Evolutionary conservation across 2,329 filamentous ascomycete genomes (phyloP).

Genomic region (Fusarium avenaceum): DNA sequence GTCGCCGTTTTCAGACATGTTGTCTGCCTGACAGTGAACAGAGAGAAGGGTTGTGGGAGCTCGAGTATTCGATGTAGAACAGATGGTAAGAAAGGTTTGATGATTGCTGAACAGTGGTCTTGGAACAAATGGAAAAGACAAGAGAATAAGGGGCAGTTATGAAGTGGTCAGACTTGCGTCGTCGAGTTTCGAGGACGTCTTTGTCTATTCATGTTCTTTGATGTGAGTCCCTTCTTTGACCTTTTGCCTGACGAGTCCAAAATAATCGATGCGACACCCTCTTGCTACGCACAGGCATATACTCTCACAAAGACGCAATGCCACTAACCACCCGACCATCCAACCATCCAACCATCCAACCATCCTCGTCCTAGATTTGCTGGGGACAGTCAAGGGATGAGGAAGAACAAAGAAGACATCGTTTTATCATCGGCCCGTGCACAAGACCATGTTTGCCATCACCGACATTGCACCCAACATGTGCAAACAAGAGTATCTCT

Average conservation of each 20-base stretch:
- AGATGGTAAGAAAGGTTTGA: not conserved
- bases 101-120: not conserved
- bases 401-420: conserved; percentile 27
- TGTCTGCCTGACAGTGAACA: not conserved
- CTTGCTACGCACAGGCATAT: conserved; percentile 1
- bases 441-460: conserved; percentile 15
- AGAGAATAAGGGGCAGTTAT: conserved; percentile 17
- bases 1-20: not conserved
- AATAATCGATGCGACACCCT: conserved; percentile 23
- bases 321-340: not conserved
- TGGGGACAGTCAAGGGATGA: conserved; percentile 1
- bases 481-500: conserved; percentile 11
- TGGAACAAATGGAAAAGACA: conserved; percentile 4
- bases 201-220: conserved; percentile 32
- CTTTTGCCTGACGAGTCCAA: conserved; percentile 11
- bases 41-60: not conserved
- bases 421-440: conserved; percentile 14
- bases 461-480: conserved; percentile 14
- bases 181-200: conserved; percentile 10
- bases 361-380: not conserved
- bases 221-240: conserved; percentile 18
- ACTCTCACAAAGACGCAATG: conserved; percentile 19
- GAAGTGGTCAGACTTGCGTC: conserved; percentile 3
- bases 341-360: too few relatives aligned
- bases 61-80: too few relatives aligned